These are phyloP conservation scores for Cyclostephanos invisitatus DNA, from an alignment of 108 stramenopile genomes.

Conservation along the genomic window DNA sequence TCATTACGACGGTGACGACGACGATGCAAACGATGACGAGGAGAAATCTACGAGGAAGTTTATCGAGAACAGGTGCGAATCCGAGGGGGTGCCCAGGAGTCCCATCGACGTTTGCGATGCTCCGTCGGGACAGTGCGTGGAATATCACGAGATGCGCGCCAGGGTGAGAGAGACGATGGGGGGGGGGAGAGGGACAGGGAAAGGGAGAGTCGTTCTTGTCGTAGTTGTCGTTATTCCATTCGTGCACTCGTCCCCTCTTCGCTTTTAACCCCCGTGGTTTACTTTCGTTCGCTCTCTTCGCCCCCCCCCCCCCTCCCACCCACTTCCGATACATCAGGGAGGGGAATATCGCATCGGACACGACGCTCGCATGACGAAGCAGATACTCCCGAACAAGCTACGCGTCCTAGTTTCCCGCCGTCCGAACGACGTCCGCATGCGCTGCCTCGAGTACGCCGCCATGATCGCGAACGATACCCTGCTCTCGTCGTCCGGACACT, in stretches of 20 bases:
- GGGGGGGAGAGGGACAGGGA: too few relatives aligned
- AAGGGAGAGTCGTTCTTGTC: too few relatives aligned
- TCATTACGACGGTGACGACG: too few relatives aligned
- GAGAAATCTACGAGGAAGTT: constrained; percentile 27
- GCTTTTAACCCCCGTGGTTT: too few relatives aligned
- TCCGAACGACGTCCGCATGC: constrained; percentile 18
- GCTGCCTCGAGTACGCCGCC: too few relatives aligned
- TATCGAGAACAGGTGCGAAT: constrained; percentile 21
- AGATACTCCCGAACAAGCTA: constrained; percentile 42
- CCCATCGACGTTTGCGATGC: constrained; percentile 41
- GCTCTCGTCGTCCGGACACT: too few relatives aligned
- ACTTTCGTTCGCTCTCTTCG: too few relatives aligned
- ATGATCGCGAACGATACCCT: not conserved
- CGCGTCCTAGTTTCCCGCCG: constrained; percentile 23
- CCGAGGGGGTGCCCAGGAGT: constrained; percentile 15
- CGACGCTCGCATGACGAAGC: constrained; percentile 26
- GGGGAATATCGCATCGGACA: constrained; percentile 32
- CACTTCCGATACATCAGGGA: too few relatives aligned
- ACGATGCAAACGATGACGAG: constrained; percentile 1
- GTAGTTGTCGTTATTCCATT: not conserved
- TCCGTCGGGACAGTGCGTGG: constrained; percentile 17
- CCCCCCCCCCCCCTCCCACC: too few relatives aligned
- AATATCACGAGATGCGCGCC: constrained; percentile 28
- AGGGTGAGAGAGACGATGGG: too few relatives aligned
- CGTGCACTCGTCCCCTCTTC: too few relatives aligned